Percentiles rank a stretch among this genome's conserved stretches.
Evolutionary conservation across 1,139 yeast genomes (phyloP).

Genomic region (Yamadazyma buinensis): DNA sequence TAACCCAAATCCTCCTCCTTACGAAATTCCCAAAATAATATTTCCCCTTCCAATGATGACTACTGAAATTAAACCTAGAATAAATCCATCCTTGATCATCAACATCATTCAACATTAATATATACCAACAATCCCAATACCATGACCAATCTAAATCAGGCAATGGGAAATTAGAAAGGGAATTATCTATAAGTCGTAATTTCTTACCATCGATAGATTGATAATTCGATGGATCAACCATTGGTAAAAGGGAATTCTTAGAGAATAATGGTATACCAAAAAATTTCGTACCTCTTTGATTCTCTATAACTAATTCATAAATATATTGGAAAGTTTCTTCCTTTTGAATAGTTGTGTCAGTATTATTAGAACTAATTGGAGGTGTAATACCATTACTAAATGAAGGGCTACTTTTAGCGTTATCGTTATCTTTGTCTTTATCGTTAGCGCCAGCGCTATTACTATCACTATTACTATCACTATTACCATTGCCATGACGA

Average conservation of each 20-base stretch:
- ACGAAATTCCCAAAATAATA: slow-evolving; percentile 54
- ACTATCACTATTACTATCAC: background rate
- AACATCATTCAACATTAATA: slow-evolving; percentile 64
- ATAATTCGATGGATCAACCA: slow-evolving; percentile 54
- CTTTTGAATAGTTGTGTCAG: too few species aligned
- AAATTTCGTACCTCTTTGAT: slow-evolving; percentile 65
- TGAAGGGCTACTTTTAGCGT: too few species aligned
- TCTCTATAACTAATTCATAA: slow-evolving; percentile 48
- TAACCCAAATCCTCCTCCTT: slow-evolving; percentile 59
- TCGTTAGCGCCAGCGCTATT: background rate
- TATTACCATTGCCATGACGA: too few species aligned
- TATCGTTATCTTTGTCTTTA: background rate
- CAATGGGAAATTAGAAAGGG: slow-evolving; percentile 46
- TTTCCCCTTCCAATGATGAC: slow-evolving; percentile 57
- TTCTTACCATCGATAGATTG: slow-evolving; percentile 30
- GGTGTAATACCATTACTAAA: too few species aligned
- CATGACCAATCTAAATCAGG: slow-evolving; percentile 71
- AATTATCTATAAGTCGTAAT: slow-evolving; percentile 26
- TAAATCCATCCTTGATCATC: slow-evolving; percentile 82
- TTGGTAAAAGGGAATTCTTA: slow-evolving; percentile 50
- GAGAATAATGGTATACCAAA: slow-evolving; percentile 65
- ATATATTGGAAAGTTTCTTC: slow-evolving; percentile 11
- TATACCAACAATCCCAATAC: slow-evolving; percentile 72
- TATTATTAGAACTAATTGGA: too few species aligned
- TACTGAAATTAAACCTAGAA: slow-evolving; percentile 44